Evolutionary conservation across 2,329 filamentous ascomycete genomes (phyloP), one percentile per base, ranked within the genome.

Genomic region (Exophiala bonariae): DNA sequence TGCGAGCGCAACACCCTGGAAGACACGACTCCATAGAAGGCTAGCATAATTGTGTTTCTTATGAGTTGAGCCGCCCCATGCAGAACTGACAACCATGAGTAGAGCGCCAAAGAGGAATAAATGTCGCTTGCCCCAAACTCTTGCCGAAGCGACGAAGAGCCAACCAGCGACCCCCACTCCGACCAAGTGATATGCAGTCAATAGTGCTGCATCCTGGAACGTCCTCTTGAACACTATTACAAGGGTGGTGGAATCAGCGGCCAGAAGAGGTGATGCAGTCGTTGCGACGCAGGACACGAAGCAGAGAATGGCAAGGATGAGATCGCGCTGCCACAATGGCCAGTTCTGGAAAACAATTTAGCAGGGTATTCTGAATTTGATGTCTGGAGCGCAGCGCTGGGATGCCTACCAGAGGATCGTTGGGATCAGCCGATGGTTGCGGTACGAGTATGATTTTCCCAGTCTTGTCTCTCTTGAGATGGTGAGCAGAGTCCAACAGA

Each of bases 81-180:
- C 81, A 56, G 83, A 87, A 47, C 85, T 86, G 34, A 79, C 73
- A 33, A 95, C 78, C 59, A 95, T 77, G 48, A 95, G 76, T 38
- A 87, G 55, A 36, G 85, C 83, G 6, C 89, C 90, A 2, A 95
- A 59, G 19, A 96, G 69, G 65, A 95, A 96, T 13, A 90, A 72
- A 71, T 96, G 92, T 32, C 91, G 80, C 69, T 96, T 96, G 31
- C 92, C 92, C 87, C 89, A 96, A 54, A 96, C 85, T 47, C 91
- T 82, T 16, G 88, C 89, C 1, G 86, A 88, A 0, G 92, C 88
- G 2, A 96, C 90, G 67, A 91, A 91, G 55, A 96, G 76, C 65
- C 93, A 82, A 41, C 88, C 90, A 1, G 86, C 86, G 11, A 89
- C 73, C 9, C 89, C 90, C 2, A 89, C 87, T 16, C 89, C 92